Conservation (phyloP, 2,329 filamentous ascomycete genomes). For the Diaporthe sp. region DNA sequence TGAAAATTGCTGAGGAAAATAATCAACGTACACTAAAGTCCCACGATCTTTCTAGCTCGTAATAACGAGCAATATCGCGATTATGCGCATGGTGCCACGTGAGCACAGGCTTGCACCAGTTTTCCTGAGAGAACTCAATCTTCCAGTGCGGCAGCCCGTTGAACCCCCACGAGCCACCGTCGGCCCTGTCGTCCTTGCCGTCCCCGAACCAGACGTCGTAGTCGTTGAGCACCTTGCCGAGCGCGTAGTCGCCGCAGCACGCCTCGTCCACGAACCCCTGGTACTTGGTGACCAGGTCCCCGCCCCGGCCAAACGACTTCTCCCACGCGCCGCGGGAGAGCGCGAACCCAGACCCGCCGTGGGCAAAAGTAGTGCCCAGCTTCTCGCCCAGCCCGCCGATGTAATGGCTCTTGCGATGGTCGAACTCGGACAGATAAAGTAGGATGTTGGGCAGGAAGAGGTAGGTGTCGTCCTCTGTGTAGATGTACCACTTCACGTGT, state of each 20-base stretch:
- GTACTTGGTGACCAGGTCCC: slow-evolving; percentile 22
- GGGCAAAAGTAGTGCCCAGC: slow-evolving; percentile 38
- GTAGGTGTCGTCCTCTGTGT: slow-evolving; percentile 45
- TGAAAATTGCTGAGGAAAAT: neutral
- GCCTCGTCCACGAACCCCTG: slow-evolving; percentile 24
- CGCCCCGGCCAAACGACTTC: slow-evolving; percentile 20
- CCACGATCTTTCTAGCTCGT: slow-evolving; percentile 47
- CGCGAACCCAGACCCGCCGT: slow-evolving; percentile 42
- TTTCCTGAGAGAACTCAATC: slow-evolving; percentile 22
- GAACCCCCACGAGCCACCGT: slow-evolving; percentile 31
- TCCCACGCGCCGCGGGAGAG: slow-evolving; percentile 38
- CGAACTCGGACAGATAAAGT: slow-evolving; percentile 33
- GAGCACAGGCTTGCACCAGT: slow-evolving; percentile 37
- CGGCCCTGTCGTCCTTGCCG: slow-evolving; percentile 12
- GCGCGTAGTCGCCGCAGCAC: slow-evolving; percentile 32
- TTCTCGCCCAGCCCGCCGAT: slow-evolving; percentile 42
- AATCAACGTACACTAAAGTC: slow-evolving; percentile 40
- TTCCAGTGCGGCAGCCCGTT: slow-evolving; percentile 31
- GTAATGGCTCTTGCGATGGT: slow-evolving; percentile 35
- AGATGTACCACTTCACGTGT: slow-evolving; percentile 44
- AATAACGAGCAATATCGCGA: slow-evolving; percentile 46
- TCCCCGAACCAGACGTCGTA: slow-evolving; percentile 34
- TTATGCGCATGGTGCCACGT: slow-evolving; percentile 46
- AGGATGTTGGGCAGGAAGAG: slow-evolving; percentile 41
- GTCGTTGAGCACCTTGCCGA: slow-evolving; percentile 34